These are phyloP conservation scores for Saccharomycopsis sp. DNA, from an alignment of 805 yeast species.

Conservation along the genomic window DNA sequence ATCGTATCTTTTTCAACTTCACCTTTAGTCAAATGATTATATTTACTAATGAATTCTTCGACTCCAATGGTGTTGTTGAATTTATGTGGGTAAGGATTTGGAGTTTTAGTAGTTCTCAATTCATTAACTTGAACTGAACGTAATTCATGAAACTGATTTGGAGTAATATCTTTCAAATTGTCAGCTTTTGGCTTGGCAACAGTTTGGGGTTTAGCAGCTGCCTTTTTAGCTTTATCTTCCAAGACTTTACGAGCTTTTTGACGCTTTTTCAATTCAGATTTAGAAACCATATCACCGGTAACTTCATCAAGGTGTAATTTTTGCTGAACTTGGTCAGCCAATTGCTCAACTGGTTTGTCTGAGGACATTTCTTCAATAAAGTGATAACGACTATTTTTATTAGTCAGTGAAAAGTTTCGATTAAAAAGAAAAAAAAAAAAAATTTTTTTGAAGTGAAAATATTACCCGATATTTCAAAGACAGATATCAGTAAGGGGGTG, in stretches of 20 bases:
- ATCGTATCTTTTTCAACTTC: conserved; percentile 69
- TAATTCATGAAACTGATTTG: conserved; percentile 90
- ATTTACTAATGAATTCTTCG: conserved; percentile 68
- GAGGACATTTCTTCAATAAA: conserved; percentile 19
- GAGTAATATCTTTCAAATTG: conserved; percentile 80
- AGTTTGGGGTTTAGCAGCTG: conserved; percentile 44
- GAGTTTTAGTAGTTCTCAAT: conserved; percentile 56
- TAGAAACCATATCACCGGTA: conserved; percentile 95
- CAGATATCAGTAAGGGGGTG: too few species aligned
- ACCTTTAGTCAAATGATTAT: conserved; percentile 68
- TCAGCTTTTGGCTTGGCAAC: conserved; percentile 54
- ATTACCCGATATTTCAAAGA: too few species aligned
- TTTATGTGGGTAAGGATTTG: conserved; percentile 97
- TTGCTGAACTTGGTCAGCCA: conserved; percentile 62
- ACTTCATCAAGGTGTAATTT: conserved; percentile 81
- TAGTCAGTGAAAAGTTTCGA: conserved; percentile 5
- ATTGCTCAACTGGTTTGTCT: conserved; percentile 44
- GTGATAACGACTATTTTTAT: not conserved
- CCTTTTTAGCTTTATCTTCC: conserved; percentile 89
- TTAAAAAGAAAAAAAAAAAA: too few species aligned
- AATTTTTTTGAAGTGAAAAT: not conserved
- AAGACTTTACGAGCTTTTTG: conserved; percentile 82
- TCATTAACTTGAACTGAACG: conserved; percentile 86
- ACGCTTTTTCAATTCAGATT: conserved; percentile 93
- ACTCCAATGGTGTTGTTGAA: conserved; percentile 63